Base-by-base conservation (phyloP, 257 asterid genomes). In the Gentiana dahurica region DNA sequence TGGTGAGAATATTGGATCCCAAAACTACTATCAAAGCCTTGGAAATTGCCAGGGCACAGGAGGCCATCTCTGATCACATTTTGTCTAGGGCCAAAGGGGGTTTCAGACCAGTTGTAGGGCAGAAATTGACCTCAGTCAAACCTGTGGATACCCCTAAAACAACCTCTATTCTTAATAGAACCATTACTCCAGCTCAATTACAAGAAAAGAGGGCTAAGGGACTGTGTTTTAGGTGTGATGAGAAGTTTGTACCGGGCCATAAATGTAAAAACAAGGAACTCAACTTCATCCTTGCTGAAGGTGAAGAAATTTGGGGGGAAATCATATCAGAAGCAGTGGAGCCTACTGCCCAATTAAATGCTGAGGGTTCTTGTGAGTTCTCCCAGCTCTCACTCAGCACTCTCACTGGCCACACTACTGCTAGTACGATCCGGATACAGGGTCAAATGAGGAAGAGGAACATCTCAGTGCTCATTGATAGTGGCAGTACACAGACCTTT, bases 171-270 rank as follows among this genome's bases (percentile, higher is more conserved):
- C 24, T 15, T 15, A 35, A 32, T 24, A 13, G 36, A 1, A 5
- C 60, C 0, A 49, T 57, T 12, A 7, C 63, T 3, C 35, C 56
- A 8, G 9, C 46, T 9, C 45, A 64, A 36, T 32, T 56, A 1
- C 36, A 55, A 9, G 39, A 13, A 0, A 36, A 35, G 1, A 53
- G 63, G 2, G 58, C 32, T 0, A 41, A 51, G 2, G 64, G 59
- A 0, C 37, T 65, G 1, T 65, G 64, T 12, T 57, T n/a, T 8
- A 9, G 35, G 6, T 65, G 70, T 34, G 64, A 58, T 3, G 64
- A 65, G 1, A 65, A 39, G n/a, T 65, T 32, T 12, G 2, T 3
- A 1, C 36, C 36, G 0, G 59, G 70, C 2, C 64, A 65, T 11
- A 13, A 7, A 0, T 58, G 59, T 34, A 51, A 49, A 34, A 5